Evolutionary conservation across 2,329 filamentous ascomycete species (phyloP).

Genomic region (Escovopsis sp.): DNA sequence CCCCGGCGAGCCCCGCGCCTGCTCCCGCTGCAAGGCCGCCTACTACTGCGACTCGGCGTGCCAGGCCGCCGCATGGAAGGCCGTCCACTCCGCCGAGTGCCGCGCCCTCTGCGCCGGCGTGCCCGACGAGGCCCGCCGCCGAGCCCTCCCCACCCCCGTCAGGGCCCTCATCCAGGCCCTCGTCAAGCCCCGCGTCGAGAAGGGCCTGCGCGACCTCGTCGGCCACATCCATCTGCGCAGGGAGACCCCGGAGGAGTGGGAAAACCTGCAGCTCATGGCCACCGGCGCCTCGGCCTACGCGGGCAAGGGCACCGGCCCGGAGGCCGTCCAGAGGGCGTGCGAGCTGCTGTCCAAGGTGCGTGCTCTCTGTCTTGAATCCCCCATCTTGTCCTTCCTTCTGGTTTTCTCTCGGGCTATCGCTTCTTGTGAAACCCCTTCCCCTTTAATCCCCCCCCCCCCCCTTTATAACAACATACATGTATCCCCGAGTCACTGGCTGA

Average conservation of each 20-base stretch:
- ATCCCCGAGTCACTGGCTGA: no score
- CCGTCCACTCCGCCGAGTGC: conserved; percentile 41
- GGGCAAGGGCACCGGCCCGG: conserved; percentile 21
- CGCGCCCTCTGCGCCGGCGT: conserved; percentile 22
- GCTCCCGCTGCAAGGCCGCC: conserved; percentile 37
- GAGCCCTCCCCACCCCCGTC: conserved; percentile 36
- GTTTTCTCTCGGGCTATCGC: no score
- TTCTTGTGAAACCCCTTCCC: no score
- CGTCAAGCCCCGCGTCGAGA: conserved; percentile 20
- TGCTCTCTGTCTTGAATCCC: no score
- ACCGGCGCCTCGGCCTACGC: conserved; percentile 27
- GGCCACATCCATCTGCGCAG: conserved; percentile 30
- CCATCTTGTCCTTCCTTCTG: no score
- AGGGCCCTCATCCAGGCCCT: conserved; percentile 39
- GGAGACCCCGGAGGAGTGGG: conserved; percentile 24
- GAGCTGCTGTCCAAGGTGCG: conserved; percentile 39
- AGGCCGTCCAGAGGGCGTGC: conserved; percentile 24
- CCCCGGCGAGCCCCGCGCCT: conserved; percentile 21
- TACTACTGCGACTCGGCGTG: conserved; percentile 41
- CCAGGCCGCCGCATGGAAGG: conserved; percentile 39
- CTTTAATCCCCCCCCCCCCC: no score
- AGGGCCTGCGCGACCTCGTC: conserved; percentile 27
- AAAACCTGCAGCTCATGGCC: conserved; percentile 35
- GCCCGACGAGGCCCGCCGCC: conserved; percentile 8
- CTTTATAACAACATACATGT: no score